Evolutionary conservation across 2,329 filamentous ascomycete species (phyloP), one percentile per base, ranked within the genome.

Genomic region (Xylariaceae sp.): DNA sequence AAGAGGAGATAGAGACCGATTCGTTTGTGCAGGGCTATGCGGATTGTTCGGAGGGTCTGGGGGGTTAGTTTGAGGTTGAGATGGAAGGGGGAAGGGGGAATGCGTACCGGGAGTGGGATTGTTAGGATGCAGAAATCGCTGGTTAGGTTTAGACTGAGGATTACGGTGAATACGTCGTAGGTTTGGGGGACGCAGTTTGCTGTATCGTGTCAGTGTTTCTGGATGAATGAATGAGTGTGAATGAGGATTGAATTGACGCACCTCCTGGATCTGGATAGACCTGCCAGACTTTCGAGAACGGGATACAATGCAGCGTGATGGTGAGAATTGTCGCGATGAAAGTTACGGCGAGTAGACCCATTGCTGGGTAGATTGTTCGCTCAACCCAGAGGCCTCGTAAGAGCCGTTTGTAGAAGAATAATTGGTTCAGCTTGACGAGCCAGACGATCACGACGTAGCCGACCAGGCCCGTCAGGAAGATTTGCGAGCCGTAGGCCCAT

Each of bases 381-480:
- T 75, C 68, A 0, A 73, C 71, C 69, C 71, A 73, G 0, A 76
- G 57, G 0, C 71, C 70, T 3, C 65, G 67, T 3, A 76, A 71
- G 4, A 77, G 65, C 0, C 74, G 73, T 11, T 67, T 65, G 56
- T 75, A 77, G 13, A 77, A 72, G 59, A 73, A 76, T 15, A 76
- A 55, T 73, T 77, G 76, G 64, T 75, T 75, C 37, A 77, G 65
- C 58, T 76, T 77, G 55, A 77, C 64, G 0, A 66, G 71, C 75
- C 75, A 77, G 3, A 77, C 65, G 34, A 76, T 69, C 10, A 70
- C 60, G 9, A 71, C 66, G 9, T 77, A 76, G 1, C 67, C 68
- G 9, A 65, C 64, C 41, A 73, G 66, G 1, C 73, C 75, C 1
- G 72, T 64, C 17, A 74, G 64, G 55, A 76, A 77, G 51, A 71